phyloP scores from a whole-genome alignment of 305 asterid species.

The Ilex paraguariensis region DNA sequence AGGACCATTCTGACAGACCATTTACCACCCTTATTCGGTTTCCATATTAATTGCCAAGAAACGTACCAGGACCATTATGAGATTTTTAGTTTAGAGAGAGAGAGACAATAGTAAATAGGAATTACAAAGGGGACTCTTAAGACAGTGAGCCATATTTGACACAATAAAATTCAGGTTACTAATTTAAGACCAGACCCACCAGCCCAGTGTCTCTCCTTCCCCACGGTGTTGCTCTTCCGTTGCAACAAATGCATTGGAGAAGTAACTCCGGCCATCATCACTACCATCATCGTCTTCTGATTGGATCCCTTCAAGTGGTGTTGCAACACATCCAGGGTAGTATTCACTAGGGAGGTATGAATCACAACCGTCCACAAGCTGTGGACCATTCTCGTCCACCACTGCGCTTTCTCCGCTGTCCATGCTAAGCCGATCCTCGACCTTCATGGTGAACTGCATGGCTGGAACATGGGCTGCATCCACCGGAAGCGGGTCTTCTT shows the following conservation, averaged over 20 bases:
- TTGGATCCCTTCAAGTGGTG: slow-evolving; percentile 28
- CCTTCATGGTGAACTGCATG: slow-evolving; percentile 32
- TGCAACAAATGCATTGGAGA: slow-evolving; percentile 30
- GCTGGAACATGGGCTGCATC: slow-evolving; percentile 18
- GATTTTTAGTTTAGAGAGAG: too few relatives aligned
- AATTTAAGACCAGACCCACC: slow-evolving; percentile 69
- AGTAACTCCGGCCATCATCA: slow-evolving; percentile 40
- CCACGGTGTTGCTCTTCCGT: slow-evolving; percentile 31
- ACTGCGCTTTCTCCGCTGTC: slow-evolving; percentile 52
- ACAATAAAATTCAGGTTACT: neutral
- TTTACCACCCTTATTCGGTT: too few relatives aligned
- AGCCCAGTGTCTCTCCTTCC: slow-evolving; percentile 36
- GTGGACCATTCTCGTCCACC: slow-evolving; percentile 48
- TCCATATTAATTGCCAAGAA: too few relatives aligned
- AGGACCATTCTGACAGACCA: too few relatives aligned
- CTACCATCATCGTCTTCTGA: slow-evolving; percentile 46
- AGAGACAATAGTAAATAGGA: too few relatives aligned
- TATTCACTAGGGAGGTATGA: slow-evolving; percentile 41
- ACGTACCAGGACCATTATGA: too few relatives aligned
- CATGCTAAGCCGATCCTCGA: slow-evolving; percentile 53
- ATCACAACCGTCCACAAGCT: slow-evolving; percentile 53
- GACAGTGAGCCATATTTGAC: too few relatives aligned
- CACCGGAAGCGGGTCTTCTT: slow-evolving; percentile 27
- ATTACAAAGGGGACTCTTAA: too few relatives aligned
- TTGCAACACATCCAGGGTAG: slow-evolving; percentile 27